These are phyloP conservation scores for Russula virescens DNA, from an alignment of 768 basidiomycete species.

Conservation along the genomic window DNA sequence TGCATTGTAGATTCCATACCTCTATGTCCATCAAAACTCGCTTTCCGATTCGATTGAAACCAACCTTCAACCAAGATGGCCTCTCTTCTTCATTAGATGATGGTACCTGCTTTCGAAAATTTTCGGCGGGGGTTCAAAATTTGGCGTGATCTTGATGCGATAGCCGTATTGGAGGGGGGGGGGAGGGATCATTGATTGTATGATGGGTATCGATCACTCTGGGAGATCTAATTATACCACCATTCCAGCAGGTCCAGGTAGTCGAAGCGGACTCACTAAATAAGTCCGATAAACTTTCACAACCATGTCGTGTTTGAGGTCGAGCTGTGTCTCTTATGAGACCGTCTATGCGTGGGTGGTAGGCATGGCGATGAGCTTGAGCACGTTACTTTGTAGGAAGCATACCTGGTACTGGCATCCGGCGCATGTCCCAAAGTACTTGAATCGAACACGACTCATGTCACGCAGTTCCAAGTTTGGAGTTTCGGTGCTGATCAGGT, in stretches of 20 bases:
- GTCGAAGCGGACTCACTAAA: conserved; percentile 2
- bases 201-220: conserved; percentile 50
- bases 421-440: no score
- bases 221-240: conserved; percentile 44
- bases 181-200: conserved; percentile 71
- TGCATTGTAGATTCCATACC: no score
- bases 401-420: conserved; percentile 84
- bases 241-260: conserved; percentile 5
- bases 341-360: conserved; percentile 52
- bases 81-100: conserved; percentile 26
- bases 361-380: background rate
- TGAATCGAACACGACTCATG: conserved; percentile 59
- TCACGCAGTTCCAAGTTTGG: conserved; percentile 67
- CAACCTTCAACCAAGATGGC: conserved; percentile 76
- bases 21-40: no score
- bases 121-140: no score
- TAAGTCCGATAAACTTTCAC: no score
- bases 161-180: conserved; percentile 90
- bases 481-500: conserved; percentile 56
- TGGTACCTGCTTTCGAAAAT: conserved; percentile 28
- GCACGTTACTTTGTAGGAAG: background rate
- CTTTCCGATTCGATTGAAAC: conserved; percentile 85
- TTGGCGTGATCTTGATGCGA: conserved; percentile 96
- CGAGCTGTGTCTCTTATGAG: no score
- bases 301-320: no score